These are phyloP conservation scores for Gastrodia elata DNA, from an alignment of 106 monocot genomes.

Conservation along the genomic window DNA sequence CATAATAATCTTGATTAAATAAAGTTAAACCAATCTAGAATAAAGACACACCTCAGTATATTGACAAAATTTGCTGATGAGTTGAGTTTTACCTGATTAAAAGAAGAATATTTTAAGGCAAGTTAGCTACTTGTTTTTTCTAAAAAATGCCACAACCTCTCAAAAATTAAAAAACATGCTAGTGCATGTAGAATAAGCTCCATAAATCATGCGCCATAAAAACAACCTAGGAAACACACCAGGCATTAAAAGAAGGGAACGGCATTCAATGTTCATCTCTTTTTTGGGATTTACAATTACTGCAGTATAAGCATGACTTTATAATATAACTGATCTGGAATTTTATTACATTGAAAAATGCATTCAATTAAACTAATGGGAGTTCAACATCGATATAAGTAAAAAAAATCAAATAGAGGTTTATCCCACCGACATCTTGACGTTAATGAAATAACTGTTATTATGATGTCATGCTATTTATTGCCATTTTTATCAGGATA, in stretches of 20 bases:
- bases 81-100: constrained; percentile 2
- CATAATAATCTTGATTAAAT: background rate
- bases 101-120: background rate
- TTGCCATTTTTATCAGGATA: no score
- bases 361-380: no score
- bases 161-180: background rate
- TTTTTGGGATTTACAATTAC: background rate
- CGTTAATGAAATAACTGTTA: no score
- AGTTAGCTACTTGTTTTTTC: background rate
- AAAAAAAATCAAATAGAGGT: background rate
- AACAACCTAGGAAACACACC: background rate
- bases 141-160: background rate
- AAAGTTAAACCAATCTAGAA: background rate
- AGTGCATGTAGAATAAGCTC: background rate
- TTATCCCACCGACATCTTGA: background rate
- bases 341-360: background rate
- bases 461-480: no score
- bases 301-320: background rate
- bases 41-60: background rate
- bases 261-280: background rate
- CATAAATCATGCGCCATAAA: background rate
- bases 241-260: background rate
- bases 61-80: background rate
- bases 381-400: background rate
- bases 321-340: background rate